phyloP scores from a whole-genome alignment of 2,329 filamentous ascomycete species.

The Lasiodiplodia theobromae region DNA sequence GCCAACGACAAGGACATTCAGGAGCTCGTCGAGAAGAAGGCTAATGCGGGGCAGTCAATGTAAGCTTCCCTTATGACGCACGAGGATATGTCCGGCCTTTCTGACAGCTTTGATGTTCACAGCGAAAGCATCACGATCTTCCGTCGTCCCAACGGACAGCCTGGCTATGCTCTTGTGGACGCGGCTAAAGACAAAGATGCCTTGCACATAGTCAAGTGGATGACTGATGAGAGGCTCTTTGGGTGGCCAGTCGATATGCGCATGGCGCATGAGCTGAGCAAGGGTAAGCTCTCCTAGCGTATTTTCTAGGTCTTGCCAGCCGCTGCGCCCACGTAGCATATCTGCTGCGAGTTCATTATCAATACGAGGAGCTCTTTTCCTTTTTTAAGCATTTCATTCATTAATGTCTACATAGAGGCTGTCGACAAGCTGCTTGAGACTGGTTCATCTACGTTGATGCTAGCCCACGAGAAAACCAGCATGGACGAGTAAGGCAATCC shows the following conservation, averaged over 20 bases:
- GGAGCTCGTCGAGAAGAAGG: slow-evolving; percentile 12
- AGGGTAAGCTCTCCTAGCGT: slow-evolving; percentile 18
- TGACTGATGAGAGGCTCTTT: slow-evolving; percentile 25
- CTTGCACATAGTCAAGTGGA: slow-evolving; percentile 24
- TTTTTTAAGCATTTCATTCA: neutral
- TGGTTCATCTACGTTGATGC: neutral
- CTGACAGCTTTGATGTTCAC: neutral
- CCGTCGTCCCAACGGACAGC: slow-evolving; percentile 11
- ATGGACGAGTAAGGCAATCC: neutral
- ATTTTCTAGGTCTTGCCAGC: neutral
- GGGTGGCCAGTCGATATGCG: slow-evolving; percentile 24
- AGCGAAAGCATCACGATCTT: slow-evolving; percentile 20
- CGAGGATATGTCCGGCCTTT: neutral
- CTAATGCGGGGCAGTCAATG: neutral
- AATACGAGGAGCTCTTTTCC: neutral
- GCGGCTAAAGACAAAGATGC: neutral
- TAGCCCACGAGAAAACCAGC: neutral
- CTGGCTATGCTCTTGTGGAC: slow-evolving; percentile 24
- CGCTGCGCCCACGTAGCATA: neutral
- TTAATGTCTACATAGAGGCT: slow-evolving; percentile 3
- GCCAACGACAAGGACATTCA: neutral
- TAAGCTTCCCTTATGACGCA: neutral
- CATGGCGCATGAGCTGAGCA: slow-evolving; percentile 12
- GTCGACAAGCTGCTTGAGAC: neutral
- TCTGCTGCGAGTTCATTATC: neutral